phyloP scores from a whole-genome alignment of 495 filamentous ascomycete species.

The Halenospora varia region DNA sequence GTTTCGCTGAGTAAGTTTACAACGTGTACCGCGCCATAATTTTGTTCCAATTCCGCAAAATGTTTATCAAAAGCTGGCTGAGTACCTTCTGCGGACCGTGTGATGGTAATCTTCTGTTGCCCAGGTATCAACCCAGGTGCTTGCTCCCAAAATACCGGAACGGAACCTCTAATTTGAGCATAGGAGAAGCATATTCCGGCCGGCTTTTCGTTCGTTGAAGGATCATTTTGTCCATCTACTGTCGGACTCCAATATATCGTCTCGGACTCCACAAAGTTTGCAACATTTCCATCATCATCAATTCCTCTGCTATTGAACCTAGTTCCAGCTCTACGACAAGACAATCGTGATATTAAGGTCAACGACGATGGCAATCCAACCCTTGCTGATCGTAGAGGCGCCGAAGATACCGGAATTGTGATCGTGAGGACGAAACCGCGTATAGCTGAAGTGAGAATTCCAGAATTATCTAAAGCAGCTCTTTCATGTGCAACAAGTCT shows the following conservation, averaged over 20 bases:
- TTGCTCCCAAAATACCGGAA: slow-evolving; percentile 98
- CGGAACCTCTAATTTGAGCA: slow-evolving; percentile 84
- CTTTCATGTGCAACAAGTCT: slow-evolving; percentile 70
- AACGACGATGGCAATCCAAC: slow-evolving; percentile 76
- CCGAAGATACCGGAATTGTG: slow-evolving; percentile 61
- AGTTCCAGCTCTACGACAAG: slow-evolving; percentile 88
- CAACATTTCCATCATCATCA: slow-evolving; percentile 96
- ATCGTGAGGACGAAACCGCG: slow-evolving; percentile 85
- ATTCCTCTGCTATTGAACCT: slow-evolving; percentile 95
- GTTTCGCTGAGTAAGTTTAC: slow-evolving; percentile 87
- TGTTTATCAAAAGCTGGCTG: slow-evolving; percentile 95
- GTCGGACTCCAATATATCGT: slow-evolving; percentile 70
- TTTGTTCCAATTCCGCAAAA: slow-evolving; percentile 74
- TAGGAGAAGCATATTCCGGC: slow-evolving; percentile 80
- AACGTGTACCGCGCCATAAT: slow-evolving; percentile 86
- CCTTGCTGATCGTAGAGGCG: slow-evolving; percentile 47
- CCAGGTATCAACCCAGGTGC: slow-evolving; percentile 79
- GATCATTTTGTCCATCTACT: slow-evolving; percentile 15
- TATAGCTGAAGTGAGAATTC: slow-evolving; percentile 90
- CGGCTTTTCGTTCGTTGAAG: slow-evolving; percentile 11
- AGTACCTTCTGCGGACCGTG: slow-evolving; percentile 83
- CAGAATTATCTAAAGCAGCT: slow-evolving; percentile 70
- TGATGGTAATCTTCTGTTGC: slow-evolving; percentile 92
- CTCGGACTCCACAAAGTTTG: slow-evolving; percentile 75
- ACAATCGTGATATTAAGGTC: slow-evolving; percentile 87